Percentiles rank a stretch among this genome's conserved stretches.
These are phyloP conservation scores for Trypanosoma mega DNA, from an alignment of 208 protist species.

Conservation along the genomic window DNA sequence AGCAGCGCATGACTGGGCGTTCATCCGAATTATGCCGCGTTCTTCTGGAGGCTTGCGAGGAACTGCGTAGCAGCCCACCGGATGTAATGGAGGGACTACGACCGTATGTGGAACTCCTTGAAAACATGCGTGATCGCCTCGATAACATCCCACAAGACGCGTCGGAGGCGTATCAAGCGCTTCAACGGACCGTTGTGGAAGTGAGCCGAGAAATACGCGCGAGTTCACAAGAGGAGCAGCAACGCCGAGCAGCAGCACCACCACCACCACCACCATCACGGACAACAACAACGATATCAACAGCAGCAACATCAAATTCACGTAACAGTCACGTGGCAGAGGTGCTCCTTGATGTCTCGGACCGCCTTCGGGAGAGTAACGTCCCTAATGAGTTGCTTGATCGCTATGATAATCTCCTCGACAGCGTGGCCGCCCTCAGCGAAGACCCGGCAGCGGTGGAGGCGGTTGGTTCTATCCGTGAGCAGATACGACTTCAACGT, in stretches of 20 bases:
- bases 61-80: slow-evolving; percentile 26
- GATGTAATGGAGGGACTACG: slow-evolving; percentile 29
- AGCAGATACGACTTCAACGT: slow-evolving; percentile 56
- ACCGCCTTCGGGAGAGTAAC: slow-evolving; percentile 41
- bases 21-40: slow-evolving; percentile 1
- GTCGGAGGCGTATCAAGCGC: slow-evolving; percentile 36
- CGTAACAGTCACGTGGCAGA: slow-evolving; percentile 26
- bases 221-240: slow-evolving; percentile 11
- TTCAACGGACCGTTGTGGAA: slow-evolving; percentile 45
- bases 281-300: slow-evolving; percentile 2
- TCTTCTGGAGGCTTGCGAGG: background rate
- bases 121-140: slow-evolving; percentile 22
- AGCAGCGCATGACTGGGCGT: slow-evolving; percentile 4
- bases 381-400: slow-evolving; percentile 46
- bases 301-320: background rate
- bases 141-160: slow-evolving; percentile 35
- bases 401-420: slow-evolving; percentile 38
- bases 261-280: slow-evolving; percentile 2
- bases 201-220: slow-evolving; percentile 17
- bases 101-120: slow-evolving; percentile 45
- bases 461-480: slow-evolving; percentile 41
- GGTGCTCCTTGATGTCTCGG: slow-evolving; percentile 50
- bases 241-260: slow-evolving; percentile 10
- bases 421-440: slow-evolving; percentile 13
- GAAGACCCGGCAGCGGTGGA: slow-evolving; percentile 24